A percentile compares a stretch with the other conserved stretches of the same genome.
Evolutionary conservation across 164 flowering plant genomes (phyloP).

Genomic region (Vitis rotundifolia): DNA sequence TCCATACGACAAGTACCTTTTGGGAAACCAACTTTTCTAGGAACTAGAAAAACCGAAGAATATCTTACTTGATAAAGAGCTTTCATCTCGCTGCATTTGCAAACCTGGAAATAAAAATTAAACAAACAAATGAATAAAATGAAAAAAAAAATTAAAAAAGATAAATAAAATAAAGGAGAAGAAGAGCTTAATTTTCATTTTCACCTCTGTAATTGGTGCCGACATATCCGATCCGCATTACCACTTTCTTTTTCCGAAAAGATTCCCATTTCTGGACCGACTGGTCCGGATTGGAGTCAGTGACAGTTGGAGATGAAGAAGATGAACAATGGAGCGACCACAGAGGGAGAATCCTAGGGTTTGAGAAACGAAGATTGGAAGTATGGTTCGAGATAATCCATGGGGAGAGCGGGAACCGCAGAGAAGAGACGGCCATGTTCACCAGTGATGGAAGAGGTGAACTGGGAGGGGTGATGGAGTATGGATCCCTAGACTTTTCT

Average conservation of each 20-base stretch:
- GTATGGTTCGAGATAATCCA: constrained; percentile 12
- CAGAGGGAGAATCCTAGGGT: neutral
- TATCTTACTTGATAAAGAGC: constrained; percentile 53
- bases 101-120: constrained; percentile 43
- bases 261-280: constrained; percentile 46
- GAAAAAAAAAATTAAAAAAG: neutral
- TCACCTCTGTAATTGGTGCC: constrained; percentile 79
- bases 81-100: constrained; percentile 67
- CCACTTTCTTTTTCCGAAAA: constrained; percentile 70
- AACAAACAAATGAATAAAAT: neutral
- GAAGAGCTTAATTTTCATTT: neutral
- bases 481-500: no score
- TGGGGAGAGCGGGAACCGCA: constrained; percentile 30
- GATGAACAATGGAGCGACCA: constrained; percentile 6
- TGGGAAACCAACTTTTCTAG: neutral
- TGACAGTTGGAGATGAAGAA: constrained; percentile 11
- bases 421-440: constrained; percentile 24
- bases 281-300: neutral
- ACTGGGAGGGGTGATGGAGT: no score
- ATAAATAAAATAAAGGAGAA: neutral
- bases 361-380: constrained; percentile 5
- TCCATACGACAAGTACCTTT: neutral
- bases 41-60: neutral
- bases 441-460: no score
- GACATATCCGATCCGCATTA: constrained; percentile 81